Conservation (phyloP, 805 yeast species). For the Debaryomyces tyrocola region DNA sequence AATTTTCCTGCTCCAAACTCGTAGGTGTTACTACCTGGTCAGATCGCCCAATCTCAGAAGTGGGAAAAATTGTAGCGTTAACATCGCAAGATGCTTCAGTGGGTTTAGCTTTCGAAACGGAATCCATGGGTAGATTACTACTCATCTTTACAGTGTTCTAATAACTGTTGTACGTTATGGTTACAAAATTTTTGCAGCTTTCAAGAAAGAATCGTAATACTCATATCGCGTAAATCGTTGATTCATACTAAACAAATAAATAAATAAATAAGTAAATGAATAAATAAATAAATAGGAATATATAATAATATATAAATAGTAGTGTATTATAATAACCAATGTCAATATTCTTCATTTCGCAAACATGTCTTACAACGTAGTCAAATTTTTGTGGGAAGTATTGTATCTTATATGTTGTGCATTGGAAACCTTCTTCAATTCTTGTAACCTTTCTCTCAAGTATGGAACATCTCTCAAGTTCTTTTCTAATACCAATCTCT, state of each 20-base stretch:
- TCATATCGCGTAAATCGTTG: too few species aligned
- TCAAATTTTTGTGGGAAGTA: constrained; percentile 23
- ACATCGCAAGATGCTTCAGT: too few species aligned
- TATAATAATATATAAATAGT: neutral
- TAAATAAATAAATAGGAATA: neutral
- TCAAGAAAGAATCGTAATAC: neutral
- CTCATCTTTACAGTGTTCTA: neutral
- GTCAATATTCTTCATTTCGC: neutral
- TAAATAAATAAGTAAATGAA: too few species aligned
- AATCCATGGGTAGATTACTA: neutral
- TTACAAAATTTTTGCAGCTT: neutral
- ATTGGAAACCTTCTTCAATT: constrained; percentile 54
- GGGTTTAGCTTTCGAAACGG: too few species aligned
- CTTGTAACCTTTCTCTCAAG: constrained; percentile 64
- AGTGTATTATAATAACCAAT: neutral
- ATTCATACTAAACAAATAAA: too few species aligned
- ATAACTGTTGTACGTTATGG: neutral
- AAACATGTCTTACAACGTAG: too few species aligned
- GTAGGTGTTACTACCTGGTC: neutral
- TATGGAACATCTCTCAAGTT: constrained; percentile 68
- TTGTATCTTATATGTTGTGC: constrained; percentile 40
- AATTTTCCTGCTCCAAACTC: neutral
- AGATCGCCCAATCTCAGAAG: neutral
- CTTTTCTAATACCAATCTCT: constrained; percentile 68
- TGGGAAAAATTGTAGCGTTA: too few species aligned